phyloP scores from a whole-genome alignment of 2,329 filamentous ascomycete species.

The Neonectria ditissima region DNA sequence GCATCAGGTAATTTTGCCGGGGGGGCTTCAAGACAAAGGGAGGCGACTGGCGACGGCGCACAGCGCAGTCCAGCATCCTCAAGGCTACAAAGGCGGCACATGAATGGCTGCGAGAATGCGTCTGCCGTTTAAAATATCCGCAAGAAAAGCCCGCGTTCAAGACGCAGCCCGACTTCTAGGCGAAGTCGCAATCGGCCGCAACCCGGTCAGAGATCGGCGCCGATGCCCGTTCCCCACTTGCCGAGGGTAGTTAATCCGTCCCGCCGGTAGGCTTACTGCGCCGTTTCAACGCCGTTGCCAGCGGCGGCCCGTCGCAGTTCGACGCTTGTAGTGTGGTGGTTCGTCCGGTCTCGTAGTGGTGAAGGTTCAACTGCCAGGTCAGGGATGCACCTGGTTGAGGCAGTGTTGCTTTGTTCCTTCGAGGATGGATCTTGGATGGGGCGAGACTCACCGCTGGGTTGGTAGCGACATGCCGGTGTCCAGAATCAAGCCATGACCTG shows the following conservation, averaged over 20 bases:
- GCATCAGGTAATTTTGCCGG: slow-evolving; percentile 18
- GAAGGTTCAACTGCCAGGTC: background rate
- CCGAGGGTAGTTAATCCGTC: slow-evolving; percentile 20
- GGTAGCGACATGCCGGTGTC: background rate
- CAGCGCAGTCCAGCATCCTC: slow-evolving; percentile 14
- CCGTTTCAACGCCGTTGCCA: background rate
- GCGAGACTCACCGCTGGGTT: background rate
- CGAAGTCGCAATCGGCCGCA: slow-evolving; percentile 9
- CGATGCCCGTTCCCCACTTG: slow-evolving; percentile 19
- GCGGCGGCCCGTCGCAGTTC: background rate
- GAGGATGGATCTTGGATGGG: background rate
- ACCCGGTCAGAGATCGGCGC: slow-evolving; percentile 18
- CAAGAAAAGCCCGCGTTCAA: background rate
- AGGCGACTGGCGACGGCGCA: slow-evolving; percentile 3
- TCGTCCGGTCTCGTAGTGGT: background rate
- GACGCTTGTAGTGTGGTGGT: background rate
- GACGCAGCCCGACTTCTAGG: slow-evolving; percentile 1
- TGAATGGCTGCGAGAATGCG: background rate
- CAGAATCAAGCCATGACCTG: background rate
- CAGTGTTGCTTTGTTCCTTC: background rate
- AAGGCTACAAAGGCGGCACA: background rate
- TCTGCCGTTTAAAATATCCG: background rate
- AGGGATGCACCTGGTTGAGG: background rate
- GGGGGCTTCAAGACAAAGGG: slow-evolving; percentile 1
- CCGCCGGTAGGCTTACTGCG: background rate